Percentiles rank a stretch among this genome's conserved stretches.
These are phyloP conservation scores for Phlegmacium glaucopus DNA, from an alignment of 768 basidiomycete species.

Conservation along the genomic window DNA sequence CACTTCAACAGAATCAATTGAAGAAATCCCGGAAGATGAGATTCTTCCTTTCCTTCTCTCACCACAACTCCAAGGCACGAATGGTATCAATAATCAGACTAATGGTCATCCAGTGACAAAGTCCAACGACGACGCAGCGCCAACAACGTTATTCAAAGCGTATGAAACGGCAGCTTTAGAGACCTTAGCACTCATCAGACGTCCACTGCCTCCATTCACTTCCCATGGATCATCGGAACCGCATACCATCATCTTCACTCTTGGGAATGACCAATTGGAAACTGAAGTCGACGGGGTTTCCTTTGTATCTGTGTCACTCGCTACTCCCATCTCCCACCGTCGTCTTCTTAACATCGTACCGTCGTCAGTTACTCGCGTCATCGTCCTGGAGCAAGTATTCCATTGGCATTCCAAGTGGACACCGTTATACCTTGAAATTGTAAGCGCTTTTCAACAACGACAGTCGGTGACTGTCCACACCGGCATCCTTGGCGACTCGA, in stretches of 20 bases:
- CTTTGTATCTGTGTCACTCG: conserved; percentile 62
- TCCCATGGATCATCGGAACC: conserved; percentile 53
- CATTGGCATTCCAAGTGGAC: conserved; percentile 84
- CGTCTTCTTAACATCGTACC: conserved; percentile 60
- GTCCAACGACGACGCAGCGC: conserved; percentile 21
- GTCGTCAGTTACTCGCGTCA: conserved; percentile 55
- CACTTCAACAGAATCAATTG: conserved; percentile 33
- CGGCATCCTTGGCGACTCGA: conserved; percentile 54
- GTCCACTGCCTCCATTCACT: conserved; percentile 55
- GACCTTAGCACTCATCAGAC: conserved; percentile 57
- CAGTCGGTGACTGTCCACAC: conserved; percentile 51
- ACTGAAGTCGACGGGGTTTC: conserved; percentile 53
- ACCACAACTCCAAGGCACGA: conserved; percentile 26
- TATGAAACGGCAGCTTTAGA: conserved; percentile 71
- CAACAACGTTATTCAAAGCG: conserved; percentile 40
- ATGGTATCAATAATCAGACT: conserved; percentile 24
- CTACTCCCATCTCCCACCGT: conserved; percentile 67
- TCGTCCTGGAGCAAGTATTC: conserved; percentile 81
- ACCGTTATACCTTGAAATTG: conserved; percentile 80
- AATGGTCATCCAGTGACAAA: conserved; percentile 11
- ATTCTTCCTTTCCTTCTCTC: conserved; percentile 57
- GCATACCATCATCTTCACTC: conserved; percentile 64
- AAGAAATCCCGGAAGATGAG: conserved; percentile 56
- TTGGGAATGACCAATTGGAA: conserved; percentile 50
- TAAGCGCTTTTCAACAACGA: conserved; percentile 65